These are phyloP conservation scores for Penicillium soppii DNA, from an alignment of 495 filamentous ascomycete genomes.

Conservation along the genomic window DNA sequence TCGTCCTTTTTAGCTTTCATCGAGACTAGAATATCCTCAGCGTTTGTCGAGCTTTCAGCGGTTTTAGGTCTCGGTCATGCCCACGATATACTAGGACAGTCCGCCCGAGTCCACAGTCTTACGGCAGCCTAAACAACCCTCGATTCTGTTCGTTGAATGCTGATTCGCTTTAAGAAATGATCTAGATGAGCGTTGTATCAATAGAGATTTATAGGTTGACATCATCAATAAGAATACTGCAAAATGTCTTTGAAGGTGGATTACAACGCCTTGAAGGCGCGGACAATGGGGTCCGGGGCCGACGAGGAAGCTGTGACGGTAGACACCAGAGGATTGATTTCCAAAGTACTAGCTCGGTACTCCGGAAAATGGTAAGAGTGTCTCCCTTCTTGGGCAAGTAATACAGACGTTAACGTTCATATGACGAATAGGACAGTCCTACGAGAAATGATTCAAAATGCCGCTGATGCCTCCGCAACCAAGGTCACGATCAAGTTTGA, in stretches of 20 bases:
- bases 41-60: neutral
- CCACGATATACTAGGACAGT: neutral
- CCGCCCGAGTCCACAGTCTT: neutral
- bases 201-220: no score
- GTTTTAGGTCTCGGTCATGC: neutral
- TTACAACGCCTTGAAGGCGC: slow-evolving; percentile 79
- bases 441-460: slow-evolving; percentile 96
- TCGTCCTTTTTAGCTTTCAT: neutral
- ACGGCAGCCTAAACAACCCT: neutral
- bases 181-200: neutral
- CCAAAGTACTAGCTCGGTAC: slow-evolving; percentile 94
- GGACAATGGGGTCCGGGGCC: slow-evolving; percentile 78
- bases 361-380: slow-evolving; percentile 75
- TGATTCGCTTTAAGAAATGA: neutral
- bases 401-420: slow-evolving; percentile 4
- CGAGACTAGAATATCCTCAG: neutral
- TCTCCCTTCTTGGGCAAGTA: neutral
- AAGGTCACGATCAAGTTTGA: slow-evolving; percentile 90
- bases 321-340: slow-evolving; percentile 93
- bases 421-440: slow-evolving; percentile 55
- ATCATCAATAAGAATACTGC: neutral
- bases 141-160: neutral
- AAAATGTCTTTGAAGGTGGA: slow-evolving; percentile 65
- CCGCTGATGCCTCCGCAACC: slow-evolving; percentile 88
- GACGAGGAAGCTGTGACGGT: slow-evolving; percentile 98